Evolutionary conservation across 2,329 filamentous ascomycete genomes (phyloP).

Genomic region (Hymenoscyphus repandus): DNA sequence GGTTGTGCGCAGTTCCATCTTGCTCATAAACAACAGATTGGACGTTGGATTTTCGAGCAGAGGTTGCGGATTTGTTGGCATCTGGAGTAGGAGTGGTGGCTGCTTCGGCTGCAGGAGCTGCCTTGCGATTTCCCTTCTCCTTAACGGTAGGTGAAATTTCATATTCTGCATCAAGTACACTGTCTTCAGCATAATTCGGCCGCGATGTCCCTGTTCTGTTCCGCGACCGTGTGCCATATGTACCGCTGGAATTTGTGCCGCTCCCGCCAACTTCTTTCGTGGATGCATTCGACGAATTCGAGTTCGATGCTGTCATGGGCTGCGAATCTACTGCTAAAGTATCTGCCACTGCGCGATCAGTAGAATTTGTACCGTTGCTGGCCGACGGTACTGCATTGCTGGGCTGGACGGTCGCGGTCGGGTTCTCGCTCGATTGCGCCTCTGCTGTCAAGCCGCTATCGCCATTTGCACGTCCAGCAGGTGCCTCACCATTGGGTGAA

Average conservation of each 20-base stretch:
- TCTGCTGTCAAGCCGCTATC: slow-evolving; percentile 1
- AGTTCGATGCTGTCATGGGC: slow-evolving; percentile 44
- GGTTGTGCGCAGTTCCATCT: slow-evolving; percentile 22
- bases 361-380: slow-evolving; percentile 3
- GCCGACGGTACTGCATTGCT: slow-evolving; percentile 2
- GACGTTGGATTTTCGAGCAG: slow-evolving; percentile 37
- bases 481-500: slow-evolving; percentile 14
- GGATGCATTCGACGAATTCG: slow-evolving; percentile 40
- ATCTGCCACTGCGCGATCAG: slow-evolving; percentile 12
- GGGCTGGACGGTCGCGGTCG: slow-evolving; percentile 6
- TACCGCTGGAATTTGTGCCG: slow-evolving; percentile 30
- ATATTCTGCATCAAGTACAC: slow-evolving; percentile 85
- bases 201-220: slow-evolving; percentile 76
- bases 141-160: slow-evolving; percentile 58
- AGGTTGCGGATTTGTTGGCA: slow-evolving; percentile 10
- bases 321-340: slow-evolving; percentile 32
- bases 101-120: slow-evolving; percentile 37
- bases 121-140: slow-evolving; percentile 50
- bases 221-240: slow-evolving; percentile 90
- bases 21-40: slow-evolving; percentile 24
- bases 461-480: slow-evolving; percentile 16
- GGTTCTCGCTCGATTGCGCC: slow-evolving; percentile 10
- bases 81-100: slow-evolving; percentile 11
- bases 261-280: slow-evolving; percentile 40
- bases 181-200: slow-evolving; percentile 93